Base-by-base conservation (phyloP, 2,329 filamentous ascomycete genomes). In the Ascomycota sp. region DNA sequence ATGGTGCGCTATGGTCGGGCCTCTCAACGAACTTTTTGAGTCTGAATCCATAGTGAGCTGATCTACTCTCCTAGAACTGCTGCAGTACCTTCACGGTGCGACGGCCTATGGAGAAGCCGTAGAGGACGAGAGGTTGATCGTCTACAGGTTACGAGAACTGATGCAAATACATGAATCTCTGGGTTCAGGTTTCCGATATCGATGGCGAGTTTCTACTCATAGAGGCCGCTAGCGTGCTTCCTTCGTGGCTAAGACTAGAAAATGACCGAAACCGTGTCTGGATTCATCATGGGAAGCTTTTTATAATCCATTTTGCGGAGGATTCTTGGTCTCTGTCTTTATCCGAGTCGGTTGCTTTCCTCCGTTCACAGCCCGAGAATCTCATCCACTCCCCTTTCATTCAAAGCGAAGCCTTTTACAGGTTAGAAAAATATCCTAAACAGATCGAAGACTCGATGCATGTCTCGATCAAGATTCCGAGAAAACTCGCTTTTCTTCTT, bases 71-170 rank as follows among this genome's bases (percentile, higher is more conserved):
- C 21, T 3, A 12, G 4, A 20, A 32, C 30, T 25, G 4, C 45
- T 69, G 7, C 45, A 59, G n/a, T 72, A 74, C 37, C 63, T 98
- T 5, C 66, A 70, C 37, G 86, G 86, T 13, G 60, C 63, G 30
- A 89, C 82, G 1, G 79, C 86, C 47, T 95, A 83, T 43, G 85
- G 86, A 7, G 91, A 98, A 51, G 89, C 83, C 0, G 74, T 95
- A 4, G 86, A 93, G 44, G 89, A 98, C 43, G 91, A 98, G 56
- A 98, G 89, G 91, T 66, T 95, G 5, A 75, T 95, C 35, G 85
- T 95, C 13, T 93, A 85, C 53, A 57, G 95, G 5, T 60, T 98
- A 20, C 71, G 79, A 27, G 76, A 92, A 52, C 56, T 95, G 40
- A 85, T 75, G 40, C 77, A 64, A 40, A 61, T 65, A 23, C 79